Evolutionary conservation across 1,139 yeast species (phyloP).

Genomic region (Sugiyamaella neomexicana): DNA sequence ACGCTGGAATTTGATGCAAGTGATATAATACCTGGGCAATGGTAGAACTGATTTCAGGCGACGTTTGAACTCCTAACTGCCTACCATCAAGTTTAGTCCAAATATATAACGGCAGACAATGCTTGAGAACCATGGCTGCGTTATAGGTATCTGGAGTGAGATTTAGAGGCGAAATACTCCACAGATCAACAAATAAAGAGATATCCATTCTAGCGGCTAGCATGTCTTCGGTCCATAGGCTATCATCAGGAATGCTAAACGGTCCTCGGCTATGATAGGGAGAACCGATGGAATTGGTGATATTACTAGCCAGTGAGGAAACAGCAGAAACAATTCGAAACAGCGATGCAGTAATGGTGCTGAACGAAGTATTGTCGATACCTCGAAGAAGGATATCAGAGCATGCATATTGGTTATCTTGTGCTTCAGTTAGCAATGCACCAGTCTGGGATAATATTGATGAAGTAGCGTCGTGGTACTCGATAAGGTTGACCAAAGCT

Average conservation of each 20-base stretch:
- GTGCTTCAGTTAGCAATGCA: slow-evolving; percentile 17
- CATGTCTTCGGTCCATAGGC: slow-evolving; percentile 21
- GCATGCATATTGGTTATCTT: not conserved
- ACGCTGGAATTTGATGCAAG: slow-evolving; percentile 19
- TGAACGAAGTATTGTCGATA: slow-evolving; percentile 20
- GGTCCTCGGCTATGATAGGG: slow-evolving; percentile 6
- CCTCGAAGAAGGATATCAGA: slow-evolving; percentile 1
- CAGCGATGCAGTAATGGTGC: slow-evolving; percentile 21
- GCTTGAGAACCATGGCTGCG: slow-evolving; percentile 23
- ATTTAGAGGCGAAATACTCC: slow-evolving; percentile 20
- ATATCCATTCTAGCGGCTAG: slow-evolving; percentile 20
- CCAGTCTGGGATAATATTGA: slow-evolving; percentile 18
- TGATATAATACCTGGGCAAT: slow-evolving; percentile 21
- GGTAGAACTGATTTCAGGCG: slow-evolving; percentile 18
- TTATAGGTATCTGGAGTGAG: slow-evolving; percentile 21
- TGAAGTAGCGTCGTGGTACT: slow-evolving; percentile 26
- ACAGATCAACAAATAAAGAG: slow-evolving; percentile 22
- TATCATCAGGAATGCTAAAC: slow-evolving; percentile 19
- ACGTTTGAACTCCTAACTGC: slow-evolving; percentile 19
- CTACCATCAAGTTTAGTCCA: slow-evolving; percentile 24
- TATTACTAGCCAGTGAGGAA: slow-evolving; percentile 19
- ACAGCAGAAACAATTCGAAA: slow-evolving; percentile 20
- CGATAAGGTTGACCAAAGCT: slow-evolving; percentile 20
- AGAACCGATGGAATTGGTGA: slow-evolving; percentile 17
- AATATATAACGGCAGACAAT: slow-evolving; percentile 24